Percentiles rank a stretch among this genome's conserved stretches.
Conservation (phyloP, 305 asterid species). For the Nicotiana rustica region DNA sequence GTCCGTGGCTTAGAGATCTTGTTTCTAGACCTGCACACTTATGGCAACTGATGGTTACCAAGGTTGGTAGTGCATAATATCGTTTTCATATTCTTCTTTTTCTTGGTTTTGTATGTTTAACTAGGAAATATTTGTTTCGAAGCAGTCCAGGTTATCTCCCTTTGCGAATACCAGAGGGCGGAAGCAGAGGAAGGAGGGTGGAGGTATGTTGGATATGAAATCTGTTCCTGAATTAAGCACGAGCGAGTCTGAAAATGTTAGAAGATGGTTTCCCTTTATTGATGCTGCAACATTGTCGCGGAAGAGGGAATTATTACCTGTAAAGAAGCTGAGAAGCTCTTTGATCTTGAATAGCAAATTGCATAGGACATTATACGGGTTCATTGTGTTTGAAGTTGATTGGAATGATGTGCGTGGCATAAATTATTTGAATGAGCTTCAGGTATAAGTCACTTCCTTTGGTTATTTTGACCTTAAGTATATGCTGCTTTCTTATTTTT, state of each 20-base stretch:
- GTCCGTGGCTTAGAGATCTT: constrained; percentile 92
- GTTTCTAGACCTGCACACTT: constrained; percentile 81
- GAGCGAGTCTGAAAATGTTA: constrained; percentile 52
- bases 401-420: constrained; percentile 94
- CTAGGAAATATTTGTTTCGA: neutral
- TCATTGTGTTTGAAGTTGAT: constrained; percentile 89
- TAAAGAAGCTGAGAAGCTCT: constrained; percentile 80
- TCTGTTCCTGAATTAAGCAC: constrained; percentile 52
- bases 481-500: constrained; percentile 3
- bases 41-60: constrained; percentile 98
- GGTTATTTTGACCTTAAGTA: constrained; percentile 20
- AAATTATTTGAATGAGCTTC: constrained; percentile 92
- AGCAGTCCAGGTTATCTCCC: constrained; percentile 94
- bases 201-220: constrained; percentile 48
- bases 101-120: neutral
- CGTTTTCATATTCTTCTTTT: neutral
- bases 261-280: constrained; percentile 75
- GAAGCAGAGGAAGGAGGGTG: constrained; percentile 58
- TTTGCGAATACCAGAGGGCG: constrained; percentile 81
- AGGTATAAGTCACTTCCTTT: constrained; percentile 57
- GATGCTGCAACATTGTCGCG: constrained; percentile 75
- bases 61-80: constrained; percentile 56
- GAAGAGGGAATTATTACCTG: constrained; percentile 92
- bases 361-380: constrained; percentile 90
- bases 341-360: constrained; percentile 79